Evolutionary conservation across 2,329 filamentous ascomycete genomes (phyloP).

Genomic region (Neonectria sp.): DNA sequence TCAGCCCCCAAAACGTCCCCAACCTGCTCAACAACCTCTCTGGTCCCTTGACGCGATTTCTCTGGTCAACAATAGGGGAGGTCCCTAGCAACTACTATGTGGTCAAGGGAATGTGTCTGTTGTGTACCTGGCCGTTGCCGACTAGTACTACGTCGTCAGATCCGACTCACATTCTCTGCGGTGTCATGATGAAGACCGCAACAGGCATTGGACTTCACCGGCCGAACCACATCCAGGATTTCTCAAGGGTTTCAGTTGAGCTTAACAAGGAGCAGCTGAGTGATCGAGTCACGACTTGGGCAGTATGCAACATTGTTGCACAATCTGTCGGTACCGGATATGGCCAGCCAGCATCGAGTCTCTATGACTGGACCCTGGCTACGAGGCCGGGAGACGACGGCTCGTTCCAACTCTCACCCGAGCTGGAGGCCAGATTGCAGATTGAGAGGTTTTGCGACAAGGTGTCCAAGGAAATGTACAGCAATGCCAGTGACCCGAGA

Average conservation of each 20-base stretch:
- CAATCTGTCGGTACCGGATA: constrained; percentile 88
- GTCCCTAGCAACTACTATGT: constrained; percentile 85
- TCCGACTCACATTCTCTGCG: constrained; percentile 85
- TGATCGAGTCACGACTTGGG: constrained; percentile 86
- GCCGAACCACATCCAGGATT: constrained; percentile 87
- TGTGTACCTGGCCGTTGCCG: constrained; percentile 87
- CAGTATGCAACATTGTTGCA: constrained; percentile 87
- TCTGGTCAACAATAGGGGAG: constrained; percentile 84
- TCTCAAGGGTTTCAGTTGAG: constrained; percentile 81
- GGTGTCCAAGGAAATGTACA: constrained; percentile 84
- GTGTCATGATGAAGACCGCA: constrained; percentile 89
- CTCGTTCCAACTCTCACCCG: constrained; percentile 70
- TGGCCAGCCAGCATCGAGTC: constrained; percentile 83
- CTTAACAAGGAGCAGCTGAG: constrained; percentile 84
- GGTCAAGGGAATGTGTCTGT: constrained; percentile 84
- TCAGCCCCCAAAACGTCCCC: constrained; percentile 68
- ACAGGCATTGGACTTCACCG: constrained; percentile 87
- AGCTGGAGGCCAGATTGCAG: constrained; percentile 77
- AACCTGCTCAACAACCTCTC: constrained; percentile 78
- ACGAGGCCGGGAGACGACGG: constrained; percentile 72
- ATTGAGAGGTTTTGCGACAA: constrained; percentile 85
- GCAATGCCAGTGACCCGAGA: constrained; percentile 80
- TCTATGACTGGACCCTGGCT: constrained; percentile 82
- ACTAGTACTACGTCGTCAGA: constrained; percentile 87
- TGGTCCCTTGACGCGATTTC: constrained; percentile 76